Base-by-base conservation (phyloP, 768 basidiomycete genomes). In the Termitomyces sp. region DNA sequence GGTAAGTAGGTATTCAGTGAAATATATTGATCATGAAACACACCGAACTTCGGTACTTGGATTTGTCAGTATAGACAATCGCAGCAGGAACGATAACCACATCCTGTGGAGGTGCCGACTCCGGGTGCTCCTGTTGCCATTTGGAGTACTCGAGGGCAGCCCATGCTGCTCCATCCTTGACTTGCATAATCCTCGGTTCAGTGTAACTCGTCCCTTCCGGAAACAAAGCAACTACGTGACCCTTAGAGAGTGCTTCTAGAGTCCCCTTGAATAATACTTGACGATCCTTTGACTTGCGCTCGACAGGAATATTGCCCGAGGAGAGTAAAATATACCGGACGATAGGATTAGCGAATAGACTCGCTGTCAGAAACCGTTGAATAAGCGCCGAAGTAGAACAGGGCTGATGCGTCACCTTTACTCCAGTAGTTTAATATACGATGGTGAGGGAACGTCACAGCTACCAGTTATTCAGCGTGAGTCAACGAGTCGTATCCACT, bases 291-390 rank as follows among this genome's bases (percentile, higher is more conserved):
- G 83, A 91, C 74, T 91, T 94, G 58, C 97, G 84, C 70, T 97
- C 95, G 35, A 98, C 96, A 23, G 96, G 94, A 61, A 99, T 95
- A 70, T 97, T 97, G n/a, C 97, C 95, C 2, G 96, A 89, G 59
- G 89, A 89, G 52, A 82, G 81, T 9, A 98, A 78, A 57, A 98
- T 80, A 61, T 83, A 86, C 27, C 80, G 79, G 55, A 88, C 74
- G 10, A 84, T 69, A 3, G 91, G 91, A 67, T 97, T 88, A 17
- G 74, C 80, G 69, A 96, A 98, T 44, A 99, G 76, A 46, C 83
- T 80, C 23, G 88, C 89, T 87, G 37, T 49, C 5, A 41, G 50
- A 37, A 23, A 58, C 49, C 59, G 59, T 56, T 56, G 41, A 52
- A 56, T 9, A 62, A 41, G 37, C 19, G 16, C 27, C 37, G 32